These are phyloP conservation scores for Nadsonia starkeyi-henricii DNA, from an alignment of 1,139 yeast species.

Conservation along the genomic window DNA sequence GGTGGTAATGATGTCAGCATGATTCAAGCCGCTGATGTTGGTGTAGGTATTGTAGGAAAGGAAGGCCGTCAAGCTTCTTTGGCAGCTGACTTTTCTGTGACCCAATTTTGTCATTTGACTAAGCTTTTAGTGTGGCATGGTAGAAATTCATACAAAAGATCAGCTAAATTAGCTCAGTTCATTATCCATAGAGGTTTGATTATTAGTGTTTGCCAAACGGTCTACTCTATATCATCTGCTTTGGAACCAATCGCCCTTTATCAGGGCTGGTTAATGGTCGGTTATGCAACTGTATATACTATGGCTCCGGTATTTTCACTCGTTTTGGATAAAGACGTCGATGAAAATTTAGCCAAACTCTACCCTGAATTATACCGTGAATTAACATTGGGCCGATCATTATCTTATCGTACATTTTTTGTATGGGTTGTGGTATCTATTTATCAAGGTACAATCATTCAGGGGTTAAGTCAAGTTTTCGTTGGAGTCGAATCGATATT, in stretches of 20 bases:
- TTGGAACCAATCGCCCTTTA: conserved; percentile 91
- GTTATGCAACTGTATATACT: conserved; percentile 91
- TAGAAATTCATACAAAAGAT: conserved; percentile 86
- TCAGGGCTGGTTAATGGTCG: conserved; percentile 97
- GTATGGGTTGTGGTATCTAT: conserved; percentile 83
- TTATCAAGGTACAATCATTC: conserved; percentile 73
- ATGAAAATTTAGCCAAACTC: conserved; percentile 72
- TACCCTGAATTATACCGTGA: conserved; percentile 95
- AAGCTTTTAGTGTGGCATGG: conserved; percentile 94
- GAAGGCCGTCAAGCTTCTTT: conserved; percentile 96
- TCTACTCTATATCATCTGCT: conserved; percentile 68
- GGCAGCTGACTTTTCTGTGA: conserved; percentile 92
- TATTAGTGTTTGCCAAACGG: conserved; percentile 93
- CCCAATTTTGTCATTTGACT: conserved; percentile 81
- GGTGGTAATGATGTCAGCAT: conserved; percentile 98
- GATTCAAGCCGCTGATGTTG: conserved; percentile 98
- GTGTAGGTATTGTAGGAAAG: conserved; percentile 97
- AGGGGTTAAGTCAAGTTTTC: conserved; percentile 63
- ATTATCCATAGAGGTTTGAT: conserved; percentile 91
- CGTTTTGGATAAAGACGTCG: conserved; percentile 83
- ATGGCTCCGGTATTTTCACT: conserved; percentile 97
- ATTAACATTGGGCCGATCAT: conserved; percentile 71
- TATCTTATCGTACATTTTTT: conserved; percentile 77
- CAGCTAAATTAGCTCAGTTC: conserved; percentile 90
- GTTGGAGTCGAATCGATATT: conserved; percentile 42